Base-by-base conservation (phyloP, 116 monocot species). In the Posidonia oceanica region DNA sequence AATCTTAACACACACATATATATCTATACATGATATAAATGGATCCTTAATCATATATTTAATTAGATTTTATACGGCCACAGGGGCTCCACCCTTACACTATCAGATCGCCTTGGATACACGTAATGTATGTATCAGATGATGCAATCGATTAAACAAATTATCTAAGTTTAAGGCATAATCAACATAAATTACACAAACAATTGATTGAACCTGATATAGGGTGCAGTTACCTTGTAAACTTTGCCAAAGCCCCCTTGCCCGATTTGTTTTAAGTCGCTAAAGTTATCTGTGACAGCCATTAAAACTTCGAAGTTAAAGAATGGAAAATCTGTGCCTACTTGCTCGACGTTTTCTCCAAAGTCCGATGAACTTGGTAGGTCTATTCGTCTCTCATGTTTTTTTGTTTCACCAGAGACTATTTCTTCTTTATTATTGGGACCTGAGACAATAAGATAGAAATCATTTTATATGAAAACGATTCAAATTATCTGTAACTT, bases 241-340 rank as follows among this genome's bases (percentile, higher is more conserved):
- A 83, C 83, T 12, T 39, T 17, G 10, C 79, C 83, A 57, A 83
- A 83, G 15, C 83, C 83, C 22, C 83, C 79, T 56, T 74, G 64
- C 36, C 83, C 79, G 41, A 79, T 69, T 61, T 69, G 76, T 54
- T 83, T 79, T 17, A 5, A 39, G 36, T 72, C 76, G 41, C 72
- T 66, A 44, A 79, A 83, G 16, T 79, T 73, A 39, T 20, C 42
- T 18, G 83, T 79, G 14, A 79, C 83, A 17, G 63, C 52, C 59
- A 63, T 70, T 29, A 81, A 63, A 7, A 39, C 23, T n/a, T n/a
- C 3, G 3, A 76, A 68, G 37, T 76, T 55, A 56, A 76, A 56
- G 17, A 72, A 54, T 14, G 73, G 65, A 64, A 39, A 37, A 2
- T 64, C 66, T 56, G 54, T 8, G 8, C 44, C 44, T 44, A 6